These are phyloP conservation scores for Clarkia xantiana DNA, from an alignment of 345 rosid genomes.

Conservation along the genomic window DNA sequence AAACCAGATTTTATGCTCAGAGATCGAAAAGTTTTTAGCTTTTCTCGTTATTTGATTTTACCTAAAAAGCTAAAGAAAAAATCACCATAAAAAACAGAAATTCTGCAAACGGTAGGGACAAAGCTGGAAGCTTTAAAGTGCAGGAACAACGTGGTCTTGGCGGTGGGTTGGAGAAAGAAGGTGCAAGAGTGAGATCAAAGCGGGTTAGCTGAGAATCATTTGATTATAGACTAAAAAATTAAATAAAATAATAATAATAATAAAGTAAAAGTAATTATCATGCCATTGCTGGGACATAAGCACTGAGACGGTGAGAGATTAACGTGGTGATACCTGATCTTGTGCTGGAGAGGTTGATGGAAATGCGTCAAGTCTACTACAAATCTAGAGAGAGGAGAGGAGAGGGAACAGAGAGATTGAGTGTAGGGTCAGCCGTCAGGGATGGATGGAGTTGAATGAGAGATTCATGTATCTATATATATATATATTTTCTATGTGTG, in stretches of 20 bases:
- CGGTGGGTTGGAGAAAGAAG: constrained; percentile 8
- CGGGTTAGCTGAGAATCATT: too few species aligned
- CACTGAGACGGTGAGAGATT: constrained; percentile 1
- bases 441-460: too few species aligned
- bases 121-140: constrained; percentile 8
- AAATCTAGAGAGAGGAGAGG: not conserved
- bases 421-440: not conserved
- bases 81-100: not conserved
- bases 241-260: too few species aligned
- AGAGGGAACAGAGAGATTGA: not conserved
- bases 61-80: not conserved
- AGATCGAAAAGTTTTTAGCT: too few species aligned
- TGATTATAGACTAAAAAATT: too few species aligned
- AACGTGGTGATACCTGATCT: constrained; percentile 14
- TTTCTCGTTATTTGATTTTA: too few species aligned
- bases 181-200: constrained; percentile 10
- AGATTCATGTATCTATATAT: too few species aligned
- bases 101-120: not conserved
- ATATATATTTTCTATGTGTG: too few species aligned
- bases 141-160: constrained; percentile 11
- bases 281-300: not conserved
- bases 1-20: too few species aligned
- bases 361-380: constrained; percentile 5
- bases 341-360: constrained; percentile 7
- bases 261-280: not conserved